A percentile compares a stretch with the other conserved stretches of the same genome.
Conservation (phyloP, 345 rosid species). For the Populus pruinosa region DNA sequence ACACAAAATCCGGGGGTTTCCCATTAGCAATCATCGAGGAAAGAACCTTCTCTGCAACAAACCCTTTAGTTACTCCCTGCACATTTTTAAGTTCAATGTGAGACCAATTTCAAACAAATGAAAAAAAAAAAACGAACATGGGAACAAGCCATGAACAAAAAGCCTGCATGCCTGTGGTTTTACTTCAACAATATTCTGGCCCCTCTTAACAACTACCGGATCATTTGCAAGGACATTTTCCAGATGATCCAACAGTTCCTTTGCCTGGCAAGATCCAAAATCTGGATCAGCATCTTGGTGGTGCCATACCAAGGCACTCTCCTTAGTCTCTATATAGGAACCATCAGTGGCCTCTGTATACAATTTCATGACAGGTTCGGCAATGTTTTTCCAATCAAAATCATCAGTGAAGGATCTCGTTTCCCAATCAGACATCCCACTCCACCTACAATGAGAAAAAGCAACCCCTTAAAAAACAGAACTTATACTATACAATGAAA, state of each 20-base stretch:
- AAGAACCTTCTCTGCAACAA: constrained; percentile 25
- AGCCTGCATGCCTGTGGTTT: constrained; percentile 51
- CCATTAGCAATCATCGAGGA: constrained; percentile 17
- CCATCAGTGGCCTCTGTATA: constrained; percentile 68
- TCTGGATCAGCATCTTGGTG: constrained; percentile 60
- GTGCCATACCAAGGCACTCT: constrained; percentile 72
- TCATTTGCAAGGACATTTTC: constrained; percentile 63
- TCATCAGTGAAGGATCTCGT: constrained; percentile 34
- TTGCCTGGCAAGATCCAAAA: constrained; percentile 64
- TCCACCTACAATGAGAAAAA: constrained; percentile 43
- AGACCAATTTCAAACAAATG: not conserved
- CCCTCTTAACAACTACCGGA: constrained; percentile 55
- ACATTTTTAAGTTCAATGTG: constrained; percentile 6
- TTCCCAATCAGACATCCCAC: constrained; percentile 45
- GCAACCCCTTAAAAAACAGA: not conserved
- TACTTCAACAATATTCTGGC: constrained; percentile 60
- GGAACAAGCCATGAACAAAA: not conserved
- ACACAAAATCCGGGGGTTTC: constrained; percentile 24
- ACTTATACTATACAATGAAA: not conserved
- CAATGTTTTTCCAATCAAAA: constrained; percentile 55
- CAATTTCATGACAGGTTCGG: constrained; percentile 51
- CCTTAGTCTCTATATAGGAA: constrained; percentile 58
- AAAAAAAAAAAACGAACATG: not conserved
- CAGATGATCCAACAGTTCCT: constrained; percentile 61
- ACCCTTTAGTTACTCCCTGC: constrained; percentile 33